These are phyloP conservation scores for Stemphylium lycopersici DNA, from an alignment of 2,329 filamentous ascomycete species.

Conservation along the genomic window DNA sequence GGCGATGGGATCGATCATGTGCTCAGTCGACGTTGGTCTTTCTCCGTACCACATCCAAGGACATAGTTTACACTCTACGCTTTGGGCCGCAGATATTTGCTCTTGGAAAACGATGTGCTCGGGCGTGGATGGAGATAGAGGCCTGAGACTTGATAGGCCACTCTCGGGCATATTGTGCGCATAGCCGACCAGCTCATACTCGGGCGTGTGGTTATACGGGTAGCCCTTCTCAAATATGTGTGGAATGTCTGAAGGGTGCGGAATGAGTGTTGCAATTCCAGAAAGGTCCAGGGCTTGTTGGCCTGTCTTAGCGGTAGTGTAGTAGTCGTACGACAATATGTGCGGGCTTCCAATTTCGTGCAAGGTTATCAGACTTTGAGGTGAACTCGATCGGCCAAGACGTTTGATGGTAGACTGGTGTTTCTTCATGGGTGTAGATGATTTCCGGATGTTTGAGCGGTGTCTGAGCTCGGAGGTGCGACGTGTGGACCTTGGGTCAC, in stretches of 20 bases:
- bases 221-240: slow-evolving; percentile 36
- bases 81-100: slow-evolving; percentile 25
- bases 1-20: background rate
- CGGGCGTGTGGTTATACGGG: slow-evolving; percentile 31
- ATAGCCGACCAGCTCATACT: slow-evolving; percentile 28
- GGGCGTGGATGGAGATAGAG: slow-evolving; percentile 35
- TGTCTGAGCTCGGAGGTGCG: slow-evolving; percentile 45
- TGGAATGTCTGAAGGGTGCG: slow-evolving; percentile 32
- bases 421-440: slow-evolving; percentile 34
- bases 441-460: slow-evolving; percentile 34
- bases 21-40: slow-evolving; percentile 26
- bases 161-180: slow-evolving; percentile 24
- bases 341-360: slow-evolving; percentile 27
- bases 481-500: slow-evolving; percentile 46
- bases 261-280: slow-evolving; percentile 34
- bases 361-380: slow-evolving; percentile 31
- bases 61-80: slow-evolving; percentile 29
- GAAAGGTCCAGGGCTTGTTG: slow-evolving; percentile 30
- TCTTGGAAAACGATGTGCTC: slow-evolving; percentile 35
- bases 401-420: slow-evolving; percentile 31
- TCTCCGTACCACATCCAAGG: slow-evolving; percentile 34
- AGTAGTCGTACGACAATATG: slow-evolving; percentile 37
- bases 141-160: background rate
- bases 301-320: slow-evolving; percentile 34
- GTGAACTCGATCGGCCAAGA: slow-evolving; percentile 24